These are phyloP conservation scores for Fusarium sp. DNA, from an alignment of 2,329 filamentous ascomycete species.

Conservation along the genomic window DNA sequence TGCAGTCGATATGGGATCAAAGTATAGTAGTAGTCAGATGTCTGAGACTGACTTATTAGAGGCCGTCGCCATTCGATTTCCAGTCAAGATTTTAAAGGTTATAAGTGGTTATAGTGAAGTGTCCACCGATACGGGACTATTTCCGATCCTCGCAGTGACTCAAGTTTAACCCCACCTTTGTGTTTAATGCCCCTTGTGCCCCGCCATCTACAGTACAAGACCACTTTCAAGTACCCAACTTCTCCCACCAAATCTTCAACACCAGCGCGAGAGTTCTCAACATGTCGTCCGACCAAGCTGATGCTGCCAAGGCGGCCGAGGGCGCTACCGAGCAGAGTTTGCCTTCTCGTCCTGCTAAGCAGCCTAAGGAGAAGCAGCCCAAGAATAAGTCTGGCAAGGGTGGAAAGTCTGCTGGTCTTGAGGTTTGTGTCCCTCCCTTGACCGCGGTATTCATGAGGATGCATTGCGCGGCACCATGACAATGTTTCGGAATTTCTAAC, in stretches of 20 bases:
- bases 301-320: constrained; percentile 49
- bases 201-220: constrained; percentile 40
- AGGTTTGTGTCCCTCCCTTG: constrained; percentile 48
- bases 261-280: constrained; percentile 33
- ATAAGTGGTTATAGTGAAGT: neutral
- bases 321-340: constrained; percentile 49
- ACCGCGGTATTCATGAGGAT: neutral
- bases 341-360: constrained; percentile 51
- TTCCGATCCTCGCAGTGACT: constrained; percentile 43
- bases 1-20: neutral
- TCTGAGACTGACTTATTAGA: neutral
- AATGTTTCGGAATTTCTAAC: constrained; percentile 36
- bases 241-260: constrained; percentile 42
- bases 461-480: constrained; percentile 7
- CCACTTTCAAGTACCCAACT: constrained; percentile 38
- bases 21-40: neutral
- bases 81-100: neutral
- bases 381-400: constrained; percentile 58
- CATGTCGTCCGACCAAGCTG: constrained; percentile 55
- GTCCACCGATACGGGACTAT: neutral
- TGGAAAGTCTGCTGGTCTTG: constrained; percentile 70
- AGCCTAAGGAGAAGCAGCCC: constrained; percentile 50
- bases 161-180: constrained; percentile 49
- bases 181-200: constrained; percentile 48
- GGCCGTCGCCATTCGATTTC: neutral